Conservation (phyloP, 306 rosid genomes). For the Trifolium dubium region DNA sequence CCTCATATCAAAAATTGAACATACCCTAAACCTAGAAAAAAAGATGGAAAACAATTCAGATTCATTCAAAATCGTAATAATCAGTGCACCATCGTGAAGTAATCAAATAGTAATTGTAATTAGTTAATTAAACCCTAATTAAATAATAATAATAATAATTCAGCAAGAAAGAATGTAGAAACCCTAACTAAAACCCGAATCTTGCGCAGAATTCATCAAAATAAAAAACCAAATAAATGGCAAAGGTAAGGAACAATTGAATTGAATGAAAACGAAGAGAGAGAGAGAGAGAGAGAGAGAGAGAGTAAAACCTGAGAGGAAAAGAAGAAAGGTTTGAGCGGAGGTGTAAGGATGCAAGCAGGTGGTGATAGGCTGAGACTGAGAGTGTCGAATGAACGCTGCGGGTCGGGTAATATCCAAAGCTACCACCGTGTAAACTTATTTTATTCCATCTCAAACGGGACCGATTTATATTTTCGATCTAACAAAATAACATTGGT, state of each 20-base stretch:
- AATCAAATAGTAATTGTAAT: no score
- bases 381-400: neutral
- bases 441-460: no score
- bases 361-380: neutral
- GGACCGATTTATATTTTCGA: no score
- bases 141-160: neutral
- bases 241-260: neutral
- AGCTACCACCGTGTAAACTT: neutral
- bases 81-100: neutral
- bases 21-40: no score
- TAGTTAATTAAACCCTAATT: slow-evolving; percentile 24
- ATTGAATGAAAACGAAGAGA: neutral
- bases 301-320: neutral
- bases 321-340: neutral
- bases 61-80: neutral
- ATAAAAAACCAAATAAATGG: neutral
- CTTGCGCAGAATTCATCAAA: neutral
- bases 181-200: slow-evolving; percentile 7
- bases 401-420: slow-evolving; percentile 8
- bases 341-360: neutral
- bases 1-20: no score
- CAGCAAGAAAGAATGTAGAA: neutral
- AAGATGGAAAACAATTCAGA: neutral
- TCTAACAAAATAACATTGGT: no score
- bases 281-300: neutral